Percentiles rank a stretch among this genome's conserved stretches.
Evolutionary conservation across 1,284 basidiomycete species (phyloP).

Genomic region (Coriolopsis trogii): DNA sequence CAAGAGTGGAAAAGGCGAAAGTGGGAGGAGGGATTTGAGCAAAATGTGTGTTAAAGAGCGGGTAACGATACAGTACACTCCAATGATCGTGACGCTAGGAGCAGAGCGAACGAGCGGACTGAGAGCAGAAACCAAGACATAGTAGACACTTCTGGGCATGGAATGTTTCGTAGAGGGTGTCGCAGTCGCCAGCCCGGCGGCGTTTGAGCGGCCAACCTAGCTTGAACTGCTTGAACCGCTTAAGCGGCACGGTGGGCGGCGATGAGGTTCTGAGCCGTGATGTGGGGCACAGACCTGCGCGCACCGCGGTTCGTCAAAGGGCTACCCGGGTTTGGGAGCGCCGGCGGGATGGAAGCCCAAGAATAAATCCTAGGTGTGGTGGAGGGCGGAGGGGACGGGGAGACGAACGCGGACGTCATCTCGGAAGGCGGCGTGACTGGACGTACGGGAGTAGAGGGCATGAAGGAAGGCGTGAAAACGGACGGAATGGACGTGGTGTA

Average conservation of each 20-base stretch:
- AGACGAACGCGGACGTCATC: slow-evolving; percentile 10
- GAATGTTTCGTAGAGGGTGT: too few species aligned
- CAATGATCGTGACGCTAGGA: slow-evolving; percentile 22
- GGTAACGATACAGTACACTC: slow-evolving; percentile 25
- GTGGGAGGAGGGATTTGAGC: not conserved
- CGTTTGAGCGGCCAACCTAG: not conserved
- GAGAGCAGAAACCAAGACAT: slow-evolving; percentile 4
- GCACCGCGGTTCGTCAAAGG: slow-evolving; percentile 34
- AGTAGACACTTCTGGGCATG: not conserved
- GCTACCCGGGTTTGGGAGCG: slow-evolving; percentile 4
- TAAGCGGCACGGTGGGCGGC: slow-evolving; percentile 22
- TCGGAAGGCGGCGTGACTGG: slow-evolving; percentile 23
- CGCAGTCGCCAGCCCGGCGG: slow-evolving; percentile 4
- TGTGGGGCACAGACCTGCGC: slow-evolving; percentile 34
- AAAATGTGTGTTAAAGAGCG: slow-evolving; percentile 4
- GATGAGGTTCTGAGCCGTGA: slow-evolving; percentile 22
- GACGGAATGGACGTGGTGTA: slow-evolving; percentile 1
- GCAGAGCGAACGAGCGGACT: slow-evolving; percentile 10
- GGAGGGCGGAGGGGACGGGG: slow-evolving; percentile 30
- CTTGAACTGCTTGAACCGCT: not conserved
- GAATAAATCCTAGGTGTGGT: slow-evolving; percentile 31
- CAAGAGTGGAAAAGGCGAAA: not conserved
- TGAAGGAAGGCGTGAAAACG: slow-evolving; percentile 15
- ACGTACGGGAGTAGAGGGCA: slow-evolving; percentile 11
- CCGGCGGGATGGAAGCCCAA: slow-evolving; percentile 15